Conservation (phyloP, 768 basidiomycete genomes). For the Calvatia gigantea region DNA sequence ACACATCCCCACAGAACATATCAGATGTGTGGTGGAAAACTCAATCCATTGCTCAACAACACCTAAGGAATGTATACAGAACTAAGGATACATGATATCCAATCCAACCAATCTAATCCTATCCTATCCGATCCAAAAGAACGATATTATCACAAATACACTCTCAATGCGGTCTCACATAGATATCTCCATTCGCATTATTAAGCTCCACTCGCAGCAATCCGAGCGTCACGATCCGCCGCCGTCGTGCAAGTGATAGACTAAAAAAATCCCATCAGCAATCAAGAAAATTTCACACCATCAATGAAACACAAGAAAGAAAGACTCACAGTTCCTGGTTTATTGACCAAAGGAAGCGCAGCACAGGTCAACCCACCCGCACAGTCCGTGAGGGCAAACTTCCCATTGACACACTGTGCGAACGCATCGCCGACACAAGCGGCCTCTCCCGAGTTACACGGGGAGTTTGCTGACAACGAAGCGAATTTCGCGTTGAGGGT, state of each 20-base stretch:
- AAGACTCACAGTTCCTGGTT: constrained; percentile 33
- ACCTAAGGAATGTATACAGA: neutral
- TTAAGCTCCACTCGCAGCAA: constrained; percentile 34
- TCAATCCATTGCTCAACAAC: constrained; percentile 3
- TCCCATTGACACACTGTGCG: constrained; percentile 51
- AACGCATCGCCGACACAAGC: constrained; percentile 45
- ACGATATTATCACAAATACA: neutral
- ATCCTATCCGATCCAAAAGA: neutral
- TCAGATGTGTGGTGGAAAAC: neutral
- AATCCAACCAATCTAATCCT: neutral
- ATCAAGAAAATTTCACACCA: neutral
- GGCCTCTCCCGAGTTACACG: constrained; percentile 44
- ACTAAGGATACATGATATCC: constrained; percentile 3
- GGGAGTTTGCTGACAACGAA: constrained; percentile 37
- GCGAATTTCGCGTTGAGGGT: constrained; percentile 50
- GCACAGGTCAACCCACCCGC: constrained; percentile 35
- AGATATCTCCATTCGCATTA: too few relatives aligned
- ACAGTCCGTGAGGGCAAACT: constrained; percentile 39
- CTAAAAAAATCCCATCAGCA: neutral
- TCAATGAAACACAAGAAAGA: neutral
- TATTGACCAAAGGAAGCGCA: constrained; percentile 55
- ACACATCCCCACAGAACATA: too few relatives aligned
- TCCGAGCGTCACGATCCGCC: constrained; percentile 41
- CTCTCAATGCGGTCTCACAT: too few relatives aligned
- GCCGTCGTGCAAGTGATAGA: constrained; percentile 47